Percentiles rank a stretch among this genome's conserved stretches.
phyloP scores from a whole-genome alignment of 768 basidiomycete species.

The Rickenella mellea region DNA sequence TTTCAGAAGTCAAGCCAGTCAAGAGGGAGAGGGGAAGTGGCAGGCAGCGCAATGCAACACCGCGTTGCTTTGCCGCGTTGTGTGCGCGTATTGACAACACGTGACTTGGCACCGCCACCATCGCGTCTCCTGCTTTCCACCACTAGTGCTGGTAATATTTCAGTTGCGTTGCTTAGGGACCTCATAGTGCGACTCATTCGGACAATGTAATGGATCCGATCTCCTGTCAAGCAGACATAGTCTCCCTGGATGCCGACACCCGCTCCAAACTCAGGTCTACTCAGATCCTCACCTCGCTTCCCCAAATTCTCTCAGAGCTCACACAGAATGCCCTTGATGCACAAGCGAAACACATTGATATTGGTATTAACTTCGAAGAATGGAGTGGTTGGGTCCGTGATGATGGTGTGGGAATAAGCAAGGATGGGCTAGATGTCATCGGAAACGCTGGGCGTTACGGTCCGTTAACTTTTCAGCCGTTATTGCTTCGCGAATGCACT shows the following conservation, averaged over 20 bases:
- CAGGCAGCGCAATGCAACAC: no score
- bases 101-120: no score
- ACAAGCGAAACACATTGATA: constrained; percentile 52
- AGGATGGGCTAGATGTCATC: constrained; percentile 46
- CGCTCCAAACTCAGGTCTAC: constrained; percentile 71
- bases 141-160: no score
- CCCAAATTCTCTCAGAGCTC: constrained; percentile 75
- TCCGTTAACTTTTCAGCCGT: constrained; percentile 27
- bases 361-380: constrained; percentile 63
- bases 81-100: no score
- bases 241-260: constrained; percentile 27
- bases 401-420: constrained; percentile 70
- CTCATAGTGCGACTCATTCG: no score
- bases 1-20: no score
- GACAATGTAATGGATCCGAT: no score
- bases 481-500: background rate
- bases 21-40: no score
- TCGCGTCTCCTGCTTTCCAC: no score
- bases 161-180: no score
- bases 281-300: constrained; percentile 73
- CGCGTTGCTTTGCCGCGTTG: no score
- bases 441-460: constrained; percentile 58
- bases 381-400: constrained; percentile 86
- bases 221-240: no score
- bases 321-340: constrained; percentile 89